Evolutionary conservation across 371 early-diverging fungal genomes (phyloP).

Genomic region (Rhizopus sp.): DNA sequence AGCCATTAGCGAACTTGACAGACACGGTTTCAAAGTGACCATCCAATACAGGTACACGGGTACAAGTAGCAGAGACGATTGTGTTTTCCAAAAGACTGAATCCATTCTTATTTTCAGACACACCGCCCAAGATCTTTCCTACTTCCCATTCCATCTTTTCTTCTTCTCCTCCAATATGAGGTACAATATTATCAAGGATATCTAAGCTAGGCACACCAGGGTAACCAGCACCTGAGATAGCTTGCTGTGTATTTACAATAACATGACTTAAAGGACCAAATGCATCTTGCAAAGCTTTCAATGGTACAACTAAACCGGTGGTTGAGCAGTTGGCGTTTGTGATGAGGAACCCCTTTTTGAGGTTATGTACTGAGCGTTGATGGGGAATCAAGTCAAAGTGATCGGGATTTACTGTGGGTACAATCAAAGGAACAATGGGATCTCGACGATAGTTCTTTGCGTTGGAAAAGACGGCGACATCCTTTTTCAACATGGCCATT

Average conservation of each 20-base stretch:
- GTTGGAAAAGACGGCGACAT: constrained; percentile 91
- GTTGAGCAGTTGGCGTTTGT: constrained; percentile 98
- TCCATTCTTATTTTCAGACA: constrained; percentile 51
- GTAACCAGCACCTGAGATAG: constrained; percentile 96
- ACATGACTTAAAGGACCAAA: constrained; percentile 83
- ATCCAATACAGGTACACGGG: constrained; percentile 95
- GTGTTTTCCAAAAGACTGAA: constrained; percentile 56
- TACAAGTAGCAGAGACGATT: constrained; percentile 90
- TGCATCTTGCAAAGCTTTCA: constrained; percentile 88
- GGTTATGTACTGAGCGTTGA: constrained; percentile 67
- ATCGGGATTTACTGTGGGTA: constrained; percentile 87
- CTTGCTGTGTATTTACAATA: constrained; percentile 91
- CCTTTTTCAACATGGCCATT: constrained; percentile 80
- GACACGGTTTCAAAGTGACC: constrained; percentile 92
- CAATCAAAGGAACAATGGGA: constrained; percentile 87
- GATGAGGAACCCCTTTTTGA: constrained; percentile 85
- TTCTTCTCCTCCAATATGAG: constrained; percentile 95
- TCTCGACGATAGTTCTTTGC: constrained; percentile 94
- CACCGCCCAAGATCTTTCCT: constrained; percentile 85
- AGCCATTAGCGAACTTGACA: constrained; percentile 73
- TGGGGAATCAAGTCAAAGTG: constrained; percentile 83
- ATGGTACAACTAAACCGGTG: constrained; percentile 89
- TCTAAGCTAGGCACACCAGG: constrained; percentile 94
- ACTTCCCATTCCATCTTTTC: constrained; percentile 96
- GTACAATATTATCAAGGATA: constrained; percentile 93